Conservation (phyloP, 2,329 filamentous ascomycete genomes). For the Metarhizium humberi region DNA sequence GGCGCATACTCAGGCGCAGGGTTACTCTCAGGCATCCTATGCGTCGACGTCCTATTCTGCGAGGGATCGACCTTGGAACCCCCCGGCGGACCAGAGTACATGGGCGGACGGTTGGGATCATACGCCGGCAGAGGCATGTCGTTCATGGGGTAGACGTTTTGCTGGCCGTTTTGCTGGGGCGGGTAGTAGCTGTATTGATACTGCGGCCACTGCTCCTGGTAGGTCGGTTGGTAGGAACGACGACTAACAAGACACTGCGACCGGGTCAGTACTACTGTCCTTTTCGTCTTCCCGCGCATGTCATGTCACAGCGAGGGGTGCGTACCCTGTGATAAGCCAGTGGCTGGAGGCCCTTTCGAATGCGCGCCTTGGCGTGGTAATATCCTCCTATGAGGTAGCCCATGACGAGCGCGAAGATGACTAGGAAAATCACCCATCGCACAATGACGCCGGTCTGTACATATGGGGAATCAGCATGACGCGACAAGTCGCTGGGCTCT, state of each 20-base stretch:
- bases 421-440: conserved; percentile 62
- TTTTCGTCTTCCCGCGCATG: neutral
- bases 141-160: conserved; percentile 37
- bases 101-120: conserved; percentile 46
- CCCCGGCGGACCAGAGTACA: conserved; percentile 40
- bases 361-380: conserved; percentile 57
- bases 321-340: conserved; percentile 62
- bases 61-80: conserved; percentile 45
- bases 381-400: conserved; percentile 59
- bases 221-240: conserved; percentile 10
- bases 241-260: conserved; percentile 43
- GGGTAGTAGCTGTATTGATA: conserved; percentile 16
- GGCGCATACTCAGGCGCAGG: conserved; percentile 24
- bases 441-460: conserved; percentile 52
- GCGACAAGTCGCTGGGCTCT: neutral
- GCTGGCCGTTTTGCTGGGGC: conserved; percentile 5
- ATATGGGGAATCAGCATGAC: neutral
- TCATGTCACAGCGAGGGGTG: neutral
- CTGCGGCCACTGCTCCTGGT: conserved; percentile 10
- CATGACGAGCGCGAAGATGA: conserved; percentile 48
- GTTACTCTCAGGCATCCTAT: conserved; percentile 15
- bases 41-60: conserved; percentile 27
- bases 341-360: conserved; percentile 56
- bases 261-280: neutral
- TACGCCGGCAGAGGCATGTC: conserved; percentile 47